These are phyloP conservation scores for Magnaporthiopsis rhizophila DNA, from an alignment of 2,329 filamentous ascomycete species.

Conservation along the genomic window DNA sequence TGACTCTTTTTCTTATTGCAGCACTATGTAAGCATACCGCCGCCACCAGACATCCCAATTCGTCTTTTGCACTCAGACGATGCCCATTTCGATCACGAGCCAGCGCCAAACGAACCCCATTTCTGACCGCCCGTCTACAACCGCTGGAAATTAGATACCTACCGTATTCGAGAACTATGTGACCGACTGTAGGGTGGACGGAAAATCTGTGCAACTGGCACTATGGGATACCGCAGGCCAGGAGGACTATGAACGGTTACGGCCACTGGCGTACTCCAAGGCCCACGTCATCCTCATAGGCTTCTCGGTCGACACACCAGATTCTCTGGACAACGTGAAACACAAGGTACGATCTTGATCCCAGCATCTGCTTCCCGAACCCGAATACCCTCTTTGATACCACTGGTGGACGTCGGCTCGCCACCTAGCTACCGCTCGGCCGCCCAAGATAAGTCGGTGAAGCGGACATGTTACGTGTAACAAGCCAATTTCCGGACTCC, in stretches of 20 bases:
- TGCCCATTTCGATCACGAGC: neutral
- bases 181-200: constrained; percentile 95
- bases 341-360: constrained; percentile 61
- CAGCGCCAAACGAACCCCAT: neutral
- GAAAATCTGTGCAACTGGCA: constrained; percentile 95
- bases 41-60: neutral
- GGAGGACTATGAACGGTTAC: constrained; percentile 94
- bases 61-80: neutral
- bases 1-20: constrained; percentile 20
- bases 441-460: neutral
- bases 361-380: neutral
- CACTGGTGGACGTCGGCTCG: neutral
- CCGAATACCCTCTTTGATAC: neutral
- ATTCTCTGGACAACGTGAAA: constrained; percentile 96
- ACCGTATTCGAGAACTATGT: constrained; percentile 99
- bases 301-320: constrained; percentile 89
- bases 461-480: constrained; percentile 2
- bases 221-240: constrained; percentile 99
- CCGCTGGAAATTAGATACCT: constrained; percentile 56
- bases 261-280: constrained; percentile 91
- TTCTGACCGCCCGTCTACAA: constrained; percentile 1
- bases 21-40: constrained; percentile 47
- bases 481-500: constrained; percentile 2
- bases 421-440: neutral
- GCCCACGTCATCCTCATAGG: constrained; percentile 96